phyloP scores from a whole-genome alignment of 805 yeast genomes.

The Yamadazyma phyllophila region DNA sequence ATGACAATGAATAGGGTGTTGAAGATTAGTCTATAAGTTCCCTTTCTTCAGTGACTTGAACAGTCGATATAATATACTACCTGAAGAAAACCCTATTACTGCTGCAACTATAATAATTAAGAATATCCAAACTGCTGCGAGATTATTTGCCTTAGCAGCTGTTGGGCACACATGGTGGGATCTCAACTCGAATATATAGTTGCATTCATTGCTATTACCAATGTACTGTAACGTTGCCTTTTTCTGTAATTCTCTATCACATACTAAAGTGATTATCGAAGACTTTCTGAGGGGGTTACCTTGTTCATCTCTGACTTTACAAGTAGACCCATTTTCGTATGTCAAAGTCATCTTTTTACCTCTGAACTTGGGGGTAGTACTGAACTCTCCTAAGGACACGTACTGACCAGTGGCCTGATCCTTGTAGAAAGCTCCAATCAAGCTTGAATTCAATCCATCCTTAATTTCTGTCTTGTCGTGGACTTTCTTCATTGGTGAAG shows the following conservation, averaged over 20 bases:
- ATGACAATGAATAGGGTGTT: background rate
- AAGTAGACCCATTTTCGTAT: constrained; percentile 66
- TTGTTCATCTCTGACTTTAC: constrained; percentile 40
- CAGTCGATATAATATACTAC: constrained; percentile 34
- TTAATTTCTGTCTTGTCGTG: constrained; percentile 40
- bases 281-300: constrained; percentile 57
- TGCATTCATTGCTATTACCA: constrained; percentile 73
- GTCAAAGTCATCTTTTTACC: constrained; percentile 71
- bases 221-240: constrained; percentile 67
- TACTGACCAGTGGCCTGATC: constrained; percentile 34
- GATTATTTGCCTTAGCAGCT: constrained; percentile 59
- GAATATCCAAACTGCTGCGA: constrained; percentile 53
- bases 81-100: constrained; percentile 37
- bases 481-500: constrained; percentile 45
- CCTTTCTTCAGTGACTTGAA: constrained; percentile 7
- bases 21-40: background rate
- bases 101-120: constrained; percentile 34
- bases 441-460: constrained; percentile 40
- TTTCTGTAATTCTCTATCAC: constrained; percentile 71
- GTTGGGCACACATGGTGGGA: constrained; percentile 88
- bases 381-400: constrained; percentile 53
- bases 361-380: constrained; percentile 60
- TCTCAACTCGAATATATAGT: constrained; percentile 78
- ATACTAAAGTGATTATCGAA: constrained; percentile 66
- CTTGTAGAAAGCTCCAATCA: constrained; percentile 43